Evolutionary conservation across 352 stramenopile species (phyloP).

Genomic region (Phytophthora idaei): DNA sequence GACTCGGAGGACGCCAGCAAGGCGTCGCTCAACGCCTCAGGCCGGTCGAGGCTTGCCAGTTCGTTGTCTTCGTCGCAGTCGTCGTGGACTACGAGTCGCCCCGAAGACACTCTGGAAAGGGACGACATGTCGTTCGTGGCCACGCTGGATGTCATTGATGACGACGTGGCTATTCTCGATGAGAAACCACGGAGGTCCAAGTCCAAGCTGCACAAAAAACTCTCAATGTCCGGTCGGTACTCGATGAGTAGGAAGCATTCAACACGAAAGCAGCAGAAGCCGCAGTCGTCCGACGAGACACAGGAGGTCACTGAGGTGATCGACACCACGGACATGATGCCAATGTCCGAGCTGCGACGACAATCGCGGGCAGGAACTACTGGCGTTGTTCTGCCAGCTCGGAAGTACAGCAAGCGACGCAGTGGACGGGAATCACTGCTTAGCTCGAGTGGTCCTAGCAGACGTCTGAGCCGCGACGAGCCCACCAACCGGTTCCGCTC

Average conservation of each 20-base stretch:
- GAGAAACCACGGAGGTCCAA: slow-evolving; percentile 29
- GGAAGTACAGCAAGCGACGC: slow-evolving; percentile 30
- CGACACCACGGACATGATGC: slow-evolving; percentile 56
- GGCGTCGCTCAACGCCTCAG: slow-evolving; percentile 37
- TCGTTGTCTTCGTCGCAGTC: slow-evolving; percentile 44
- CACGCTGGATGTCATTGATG: slow-evolving; percentile 51
- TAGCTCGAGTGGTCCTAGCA: slow-evolving; percentile 23
- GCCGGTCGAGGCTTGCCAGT: slow-evolving; percentile 32
- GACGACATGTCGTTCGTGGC: slow-evolving; percentile 49
- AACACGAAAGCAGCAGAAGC: slow-evolving; percentile 11
- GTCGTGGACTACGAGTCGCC: slow-evolving; percentile 23
- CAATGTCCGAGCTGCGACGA: slow-evolving; percentile 31
- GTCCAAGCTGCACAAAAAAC: slow-evolving; percentile 30
- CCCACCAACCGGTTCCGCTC: slow-evolving; percentile 21
- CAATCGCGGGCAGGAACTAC: slow-evolving; percentile 8
- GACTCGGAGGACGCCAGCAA: slow-evolving; percentile 47
- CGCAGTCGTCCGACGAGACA: slow-evolving; percentile 6
- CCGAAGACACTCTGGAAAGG: slow-evolving; percentile 39
- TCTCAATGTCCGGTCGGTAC: slow-evolving; percentile 28
- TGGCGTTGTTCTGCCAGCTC: slow-evolving; percentile 6
- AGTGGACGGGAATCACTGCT: slow-evolving; percentile 20
- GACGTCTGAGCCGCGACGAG: slow-evolving; percentile 23
- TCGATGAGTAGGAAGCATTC: slow-evolving; percentile 26
- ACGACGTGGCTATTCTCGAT: slow-evolving; percentile 44
- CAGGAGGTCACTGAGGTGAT: slow-evolving; percentile 52